phyloP scores from a whole-genome alignment of 768 basidiomycete genomes.

The Daedaleopsis sinensis region DNA sequence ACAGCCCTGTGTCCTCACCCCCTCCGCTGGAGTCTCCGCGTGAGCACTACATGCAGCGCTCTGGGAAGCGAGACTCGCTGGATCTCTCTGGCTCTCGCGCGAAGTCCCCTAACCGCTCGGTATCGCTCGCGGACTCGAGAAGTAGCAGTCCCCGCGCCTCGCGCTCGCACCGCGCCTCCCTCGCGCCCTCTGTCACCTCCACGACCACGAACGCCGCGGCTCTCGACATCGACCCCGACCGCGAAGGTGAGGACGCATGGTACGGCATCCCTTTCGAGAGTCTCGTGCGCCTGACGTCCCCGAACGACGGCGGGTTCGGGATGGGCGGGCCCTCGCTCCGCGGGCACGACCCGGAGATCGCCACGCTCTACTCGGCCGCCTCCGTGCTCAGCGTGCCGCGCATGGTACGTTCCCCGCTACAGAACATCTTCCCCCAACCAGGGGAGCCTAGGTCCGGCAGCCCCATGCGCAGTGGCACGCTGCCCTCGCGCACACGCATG shows the following conservation, averaged over 20 bases:
- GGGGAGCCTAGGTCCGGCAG: conserved; percentile 7
- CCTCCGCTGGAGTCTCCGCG: conserved; percentile 13
- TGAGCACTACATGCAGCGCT: conserved; percentile 15
- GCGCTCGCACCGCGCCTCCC: conserved; percentile 19
- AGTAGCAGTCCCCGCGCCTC: conserved; percentile 20
- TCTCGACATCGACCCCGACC: conserved; percentile 18
- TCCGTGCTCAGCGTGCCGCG: conserved; percentile 72
- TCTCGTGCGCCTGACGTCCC: conserved; percentile 68
- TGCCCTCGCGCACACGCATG: conserved; percentile 22
- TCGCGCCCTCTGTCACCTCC: conserved; percentile 28
- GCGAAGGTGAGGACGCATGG: conserved; percentile 40
- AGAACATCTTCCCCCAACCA: not conserved
- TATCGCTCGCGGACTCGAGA: conserved; percentile 8
- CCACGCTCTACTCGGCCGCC: conserved; percentile 86
- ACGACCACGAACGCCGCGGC: conserved; percentile 15
- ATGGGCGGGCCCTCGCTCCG: conserved; percentile 50
- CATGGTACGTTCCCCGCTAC: conserved; percentile 40
- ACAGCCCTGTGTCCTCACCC: conserved; percentile 17
- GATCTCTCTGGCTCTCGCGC: conserved; percentile 17
- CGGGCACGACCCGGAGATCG: conserved; percentile 73
- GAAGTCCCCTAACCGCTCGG: conserved; percentile 13
- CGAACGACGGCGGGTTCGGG: conserved; percentile 48
- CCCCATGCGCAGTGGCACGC: conserved; percentile 30
- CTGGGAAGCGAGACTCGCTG: conserved; percentile 17
- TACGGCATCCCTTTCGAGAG: conserved; percentile 73